Evolutionary conservation across 2,329 filamentous ascomycete species (phyloP).

Genomic region (Zymoseptoria ardabiliae): DNA sequence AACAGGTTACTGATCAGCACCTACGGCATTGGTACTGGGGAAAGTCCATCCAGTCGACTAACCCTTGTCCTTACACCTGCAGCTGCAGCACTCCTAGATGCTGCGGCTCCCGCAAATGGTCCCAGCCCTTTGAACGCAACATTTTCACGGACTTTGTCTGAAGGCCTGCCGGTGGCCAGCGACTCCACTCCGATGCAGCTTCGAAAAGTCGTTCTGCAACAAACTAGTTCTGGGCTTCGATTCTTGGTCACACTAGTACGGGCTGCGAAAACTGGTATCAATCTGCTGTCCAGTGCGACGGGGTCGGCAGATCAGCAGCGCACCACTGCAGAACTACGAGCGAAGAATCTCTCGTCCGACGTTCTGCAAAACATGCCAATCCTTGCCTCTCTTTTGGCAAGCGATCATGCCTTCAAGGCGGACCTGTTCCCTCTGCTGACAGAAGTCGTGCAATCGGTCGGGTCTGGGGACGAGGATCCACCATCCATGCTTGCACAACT

Average conservation of each 20-base stretch:
- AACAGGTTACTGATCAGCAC: conserved; percentile 63
- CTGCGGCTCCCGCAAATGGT: conserved; percentile 44
- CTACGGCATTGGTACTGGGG: conserved; percentile 64
- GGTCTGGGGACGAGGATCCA: conserved; percentile 54
- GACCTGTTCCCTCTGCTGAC: conserved; percentile 16
- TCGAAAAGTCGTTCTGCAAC: conserved; percentile 14
- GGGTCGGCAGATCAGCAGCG: not conserved
- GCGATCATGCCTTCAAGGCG: conserved; percentile 18
- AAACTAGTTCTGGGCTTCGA: conserved; percentile 9
- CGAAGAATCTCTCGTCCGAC: conserved; percentile 8
- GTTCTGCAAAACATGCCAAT: conserved; percentile 18
- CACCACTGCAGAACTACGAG: conserved; percentile 5
- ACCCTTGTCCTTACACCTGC: conserved; percentile 62
- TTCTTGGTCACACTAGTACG: conserved; percentile 18
- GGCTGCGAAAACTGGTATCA: conserved; percentile 8
- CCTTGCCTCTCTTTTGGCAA: conserved; percentile 19
- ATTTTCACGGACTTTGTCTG: conserved; percentile 12
- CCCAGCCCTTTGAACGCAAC: conserved; percentile 11
- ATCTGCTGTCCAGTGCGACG: conserved; percentile 3
- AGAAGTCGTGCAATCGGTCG: conserved; percentile 18
- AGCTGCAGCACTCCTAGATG: conserved; percentile 67
- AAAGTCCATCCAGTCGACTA: conserved; percentile 40
- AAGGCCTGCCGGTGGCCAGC: conserved; percentile 15
- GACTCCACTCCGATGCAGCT: conserved; percentile 14
- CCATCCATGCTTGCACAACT: conserved; percentile 91